phyloP scores from a whole-genome alignment of 2,329 filamentous ascomycete species.

The Hypoxylon sp. region DNA sequence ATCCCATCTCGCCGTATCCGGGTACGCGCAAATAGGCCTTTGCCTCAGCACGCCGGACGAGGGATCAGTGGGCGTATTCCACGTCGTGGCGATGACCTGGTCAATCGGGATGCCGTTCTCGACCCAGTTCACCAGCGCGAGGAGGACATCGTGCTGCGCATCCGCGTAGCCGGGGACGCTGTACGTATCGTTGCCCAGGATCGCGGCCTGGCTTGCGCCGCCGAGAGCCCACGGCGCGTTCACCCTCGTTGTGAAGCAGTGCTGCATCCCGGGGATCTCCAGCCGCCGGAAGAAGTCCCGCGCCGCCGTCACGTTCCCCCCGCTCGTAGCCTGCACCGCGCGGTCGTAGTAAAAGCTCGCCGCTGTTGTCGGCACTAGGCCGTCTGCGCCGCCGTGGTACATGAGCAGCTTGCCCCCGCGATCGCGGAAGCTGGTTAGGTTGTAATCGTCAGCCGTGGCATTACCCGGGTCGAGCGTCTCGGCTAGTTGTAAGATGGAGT shows the following conservation, averaged over 20 bases:
- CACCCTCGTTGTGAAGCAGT: constrained; percentile 59
- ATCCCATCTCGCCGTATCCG: constrained; percentile 56
- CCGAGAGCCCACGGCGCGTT: constrained; percentile 61
- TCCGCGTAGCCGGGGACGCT: constrained; percentile 58
- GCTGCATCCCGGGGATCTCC: constrained; percentile 66
- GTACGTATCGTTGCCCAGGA: constrained; percentile 52
- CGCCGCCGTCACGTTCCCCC: constrained; percentile 53
- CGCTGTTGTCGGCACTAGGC: constrained; percentile 58
- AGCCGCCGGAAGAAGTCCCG: constrained; percentile 69
- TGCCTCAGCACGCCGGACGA: constrained; percentile 60
- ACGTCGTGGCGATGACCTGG: constrained; percentile 57
- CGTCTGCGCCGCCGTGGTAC: constrained; percentile 63
- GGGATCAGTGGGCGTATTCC: constrained; percentile 48
- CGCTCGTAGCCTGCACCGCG: constrained; percentile 50
- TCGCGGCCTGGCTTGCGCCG: constrained; percentile 51
- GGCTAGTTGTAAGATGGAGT: constrained; percentile 53
- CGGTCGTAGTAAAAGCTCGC: constrained; percentile 56
- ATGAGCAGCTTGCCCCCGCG: constrained; percentile 62
- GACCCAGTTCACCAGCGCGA: constrained; percentile 59
- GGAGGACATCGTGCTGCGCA: constrained; percentile 56
- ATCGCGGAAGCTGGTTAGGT: constrained; percentile 58
- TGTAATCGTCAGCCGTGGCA: constrained; percentile 58
- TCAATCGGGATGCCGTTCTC: constrained; percentile 55
- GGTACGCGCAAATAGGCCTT: constrained; percentile 63
- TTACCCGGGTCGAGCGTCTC: constrained; percentile 57